These are phyloP conservation scores for Vitis vinifera DNA, from an alignment of 164 flowering plant species.

Conservation along the genomic window ASM3070453v1 NC_081818.1:23373501-23374000, in stretches of 20 bases:
- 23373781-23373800: conserved; percentile 54
- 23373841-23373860: background rate
- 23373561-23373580: conserved; percentile 80
- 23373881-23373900: conserved; percentile 46
- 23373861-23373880: too few relatives aligned
- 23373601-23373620: conserved; percentile 76
- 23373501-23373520: conserved; percentile 86
- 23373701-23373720: conserved; percentile 71
- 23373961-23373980: conserved; percentile 78
- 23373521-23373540: conserved; percentile 84
- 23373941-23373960: conserved; percentile 70
- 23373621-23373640: conserved; percentile 67
- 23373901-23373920: conserved; percentile 60
- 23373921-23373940: conserved; percentile 70
- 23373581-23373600: conserved; percentile 62
- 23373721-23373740: conserved; percentile 64
- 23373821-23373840: background rate
- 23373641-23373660: conserved; percentile 73
- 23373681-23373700: conserved; percentile 65
- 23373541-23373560: conserved; percentile 38
- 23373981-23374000: conserved; percentile 78
- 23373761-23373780: conserved; percentile 57
- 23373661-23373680: conserved; percentile 53
- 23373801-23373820: conserved; percentile 3
- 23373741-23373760: conserved; percentile 52